Evolutionary conservation across 1,139 yeast species (phyloP).

Genomic region (Hyphopichia burtonii): DNA sequence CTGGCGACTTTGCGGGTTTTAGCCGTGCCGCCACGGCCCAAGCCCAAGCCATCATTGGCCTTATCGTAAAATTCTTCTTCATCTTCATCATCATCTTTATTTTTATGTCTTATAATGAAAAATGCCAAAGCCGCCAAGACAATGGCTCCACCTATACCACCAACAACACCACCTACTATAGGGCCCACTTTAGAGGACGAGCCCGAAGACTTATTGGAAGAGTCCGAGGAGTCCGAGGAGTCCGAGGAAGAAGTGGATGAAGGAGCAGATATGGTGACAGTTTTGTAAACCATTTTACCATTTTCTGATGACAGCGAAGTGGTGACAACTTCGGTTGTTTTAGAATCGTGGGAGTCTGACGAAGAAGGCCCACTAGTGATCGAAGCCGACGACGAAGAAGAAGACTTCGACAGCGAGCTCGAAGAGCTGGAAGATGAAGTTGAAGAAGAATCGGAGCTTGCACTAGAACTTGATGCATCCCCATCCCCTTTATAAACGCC

Average conservation of each 20-base stretch:
- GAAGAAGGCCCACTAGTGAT: slow-evolving; percentile 24
- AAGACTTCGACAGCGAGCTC: slow-evolving; percentile 3
- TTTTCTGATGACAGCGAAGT: slow-evolving; percentile 13
- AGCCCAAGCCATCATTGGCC: slow-evolving; percentile 16
- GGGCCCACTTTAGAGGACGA: slow-evolving; percentile 39
- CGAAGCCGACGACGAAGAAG: slow-evolving; percentile 4
- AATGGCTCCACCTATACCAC: slow-evolving; percentile 53
- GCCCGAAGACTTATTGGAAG: too few species aligned
- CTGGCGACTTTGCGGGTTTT: slow-evolving; percentile 18
- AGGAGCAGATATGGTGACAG: slow-evolving; percentile 18
- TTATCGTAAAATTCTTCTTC: slow-evolving; percentile 46
- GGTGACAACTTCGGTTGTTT: slow-evolving; percentile 5
- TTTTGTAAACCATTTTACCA: slow-evolving; percentile 16
- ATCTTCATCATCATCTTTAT: slow-evolving; percentile 50
- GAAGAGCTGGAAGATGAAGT: slow-evolving; percentile 9
- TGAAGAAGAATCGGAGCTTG: slow-evolving; percentile 6
- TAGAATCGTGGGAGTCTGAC: slow-evolving; percentile 2
- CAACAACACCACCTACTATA: slow-evolving; percentile 70
- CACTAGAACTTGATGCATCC: slow-evolving; percentile 6
- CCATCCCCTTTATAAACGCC: slow-evolving; percentile 36
- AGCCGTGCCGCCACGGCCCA: slow-evolving; percentile 29
- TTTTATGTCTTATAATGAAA: slow-evolving; percentile 45
- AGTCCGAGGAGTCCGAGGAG: slow-evolving; percentile 1
- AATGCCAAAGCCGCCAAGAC: slow-evolving; percentile 45
- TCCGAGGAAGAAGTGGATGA: slow-evolving; percentile 8